Evolutionary conservation across 2,329 filamentous ascomycete genomes (phyloP).

Genomic region (Fusarium compactum): DNA sequence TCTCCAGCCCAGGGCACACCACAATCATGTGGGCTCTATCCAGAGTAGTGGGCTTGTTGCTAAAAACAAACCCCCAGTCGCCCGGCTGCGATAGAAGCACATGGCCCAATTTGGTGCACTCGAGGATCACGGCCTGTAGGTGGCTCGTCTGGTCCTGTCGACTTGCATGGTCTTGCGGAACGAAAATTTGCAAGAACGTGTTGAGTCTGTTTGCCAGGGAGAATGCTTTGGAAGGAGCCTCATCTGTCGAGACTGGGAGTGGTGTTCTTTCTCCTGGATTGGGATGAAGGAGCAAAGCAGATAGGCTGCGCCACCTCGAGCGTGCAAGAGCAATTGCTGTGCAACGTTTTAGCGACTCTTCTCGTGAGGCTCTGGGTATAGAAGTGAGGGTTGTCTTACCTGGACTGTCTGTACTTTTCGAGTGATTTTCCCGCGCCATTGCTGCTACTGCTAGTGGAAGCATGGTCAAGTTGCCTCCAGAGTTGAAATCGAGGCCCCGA

Average conservation of each 20-base stretch:
- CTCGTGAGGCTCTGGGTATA: neutral
- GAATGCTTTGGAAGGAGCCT: slow-evolving; percentile 49
- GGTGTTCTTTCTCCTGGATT: slow-evolving; percentile 53
- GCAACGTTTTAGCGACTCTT: neutral
- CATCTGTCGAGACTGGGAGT: slow-evolving; percentile 48
- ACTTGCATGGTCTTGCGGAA: slow-evolving; percentile 42
- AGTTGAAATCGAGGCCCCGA: slow-evolving; percentile 49
- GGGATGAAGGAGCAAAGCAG: slow-evolving; percentile 58
- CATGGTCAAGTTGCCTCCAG: slow-evolving; percentile 50
- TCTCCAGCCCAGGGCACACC: slow-evolving; percentile 50
- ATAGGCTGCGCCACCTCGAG: slow-evolving; percentile 57
- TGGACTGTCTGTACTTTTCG: slow-evolving; percentile 45
- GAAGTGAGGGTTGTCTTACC: slow-evolving; percentile 46
- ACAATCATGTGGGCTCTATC: slow-evolving; percentile 26
- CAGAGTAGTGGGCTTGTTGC: neutral
- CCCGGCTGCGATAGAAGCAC: slow-evolving; percentile 57
- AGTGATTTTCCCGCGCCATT: slow-evolving; percentile 49
- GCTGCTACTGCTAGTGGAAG: slow-evolving; percentile 52
- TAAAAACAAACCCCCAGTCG: slow-evolving; percentile 53
- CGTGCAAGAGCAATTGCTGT: slow-evolving; percentile 49
- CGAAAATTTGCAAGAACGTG: slow-evolving; percentile 52
- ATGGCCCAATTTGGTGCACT: slow-evolving; percentile 58
- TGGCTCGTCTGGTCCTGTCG: slow-evolving; percentile 53
- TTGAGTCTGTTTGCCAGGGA: slow-evolving; percentile 52
- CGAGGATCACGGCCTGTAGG: slow-evolving; percentile 55